Evolutionary conservation across 179 eudicot genomes (phyloP), one percentile per base, ranked within the genome.

Genomic region (Amaranthus tricolor): DNA sequence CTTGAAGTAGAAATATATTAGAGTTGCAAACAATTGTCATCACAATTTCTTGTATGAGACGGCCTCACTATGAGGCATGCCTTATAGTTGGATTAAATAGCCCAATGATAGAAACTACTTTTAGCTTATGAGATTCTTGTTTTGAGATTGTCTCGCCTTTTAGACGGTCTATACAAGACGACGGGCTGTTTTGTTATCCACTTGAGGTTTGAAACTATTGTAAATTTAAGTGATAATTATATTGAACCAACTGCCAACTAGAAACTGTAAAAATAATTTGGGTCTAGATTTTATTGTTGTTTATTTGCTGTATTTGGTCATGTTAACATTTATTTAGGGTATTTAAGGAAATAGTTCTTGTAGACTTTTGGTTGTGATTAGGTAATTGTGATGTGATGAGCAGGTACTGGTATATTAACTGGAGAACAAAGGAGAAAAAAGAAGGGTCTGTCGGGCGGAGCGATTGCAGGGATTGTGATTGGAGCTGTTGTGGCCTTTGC

Each of bases 391-490:
- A 20, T 77, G 40, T 65, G 60, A 70, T 72, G 65, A 52, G 52
- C 67, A 81, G 84, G 84, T 59, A 81, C 84, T 15, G 84, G 84
- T 71, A 49, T 77, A 52, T 70, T 78, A 60, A 77, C 49, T 56
- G 76, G 70, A 19, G 82, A 77, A 56, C 68, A 60, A 6, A 71
- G 12, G 21, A 77, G 45, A 58, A 82, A 79, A 78, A 82, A 77
- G 55, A 77, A 71, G 49, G 78, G 80, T 20, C 64, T 85, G 19
- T 85, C 86, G 0, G 86, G 84, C 47, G 86, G 84, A 9, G 84
- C 82, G 13, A 85, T 85, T n/a, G 88, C 88, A 5, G 86, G 84
- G 21, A 82, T 82, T 51, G 79, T 85, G 6, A 72, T 83, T 56
- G 88, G 80, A 5, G 45, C 79, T 43, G 86, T 85, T 66, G 77